Evolutionary conservation across 169 alveolate genomes (phyloP), one percentile per base, ranked within the genome.

Genomic region (Cyclospora cayetanensis): DNA sequence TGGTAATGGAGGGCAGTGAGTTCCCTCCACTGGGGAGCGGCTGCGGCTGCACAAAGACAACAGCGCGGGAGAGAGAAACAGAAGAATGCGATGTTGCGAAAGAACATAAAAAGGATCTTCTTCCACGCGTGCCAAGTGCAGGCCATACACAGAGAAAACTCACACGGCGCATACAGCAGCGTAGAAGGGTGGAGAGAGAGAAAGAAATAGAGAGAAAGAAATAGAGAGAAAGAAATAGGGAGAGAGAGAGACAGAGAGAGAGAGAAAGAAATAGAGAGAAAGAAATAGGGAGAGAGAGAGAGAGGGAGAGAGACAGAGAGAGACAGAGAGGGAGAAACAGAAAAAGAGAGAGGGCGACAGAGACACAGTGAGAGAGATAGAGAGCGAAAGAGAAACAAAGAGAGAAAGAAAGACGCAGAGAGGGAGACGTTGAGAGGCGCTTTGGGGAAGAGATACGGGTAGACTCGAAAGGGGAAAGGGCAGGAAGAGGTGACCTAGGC

Each of bases 1-100:
- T 90, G 93, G 63, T 74, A 90, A 65, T 60, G 31, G 41, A 90
- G 46, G 20, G 93, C 90, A 43, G 85, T 77, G 82, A 77, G 77
- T 7, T 60, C 31, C 20, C 90, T 29, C 93, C 93, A 90, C 72
- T 90, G 82, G 35, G 82, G 93, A 22, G 72, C 85, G 9, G 90
- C 90, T 4, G 93, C 82, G 15, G 89, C 89, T 55, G 82, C 35
- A 63, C 35, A 5, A 31, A 35, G 60, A 37, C 35, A 12, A 60
- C 72, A 60, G 31, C 35, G 20, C 25, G 25, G 20, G 60, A 12
- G 20, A 22, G 25, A n/a, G n/a, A n/a, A n/a, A n/a, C n/a, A n/a
- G n/a, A n/a, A 46, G 1, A 46, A 46, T 46, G 60, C 60, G 25
- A 1, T 15, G 20, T 46, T 46, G 60, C 11, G 11, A 0, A 1